phyloP scores from a whole-genome alignment of 164 flowering plant genomes.

The Nymphaea colorata region DNA sequence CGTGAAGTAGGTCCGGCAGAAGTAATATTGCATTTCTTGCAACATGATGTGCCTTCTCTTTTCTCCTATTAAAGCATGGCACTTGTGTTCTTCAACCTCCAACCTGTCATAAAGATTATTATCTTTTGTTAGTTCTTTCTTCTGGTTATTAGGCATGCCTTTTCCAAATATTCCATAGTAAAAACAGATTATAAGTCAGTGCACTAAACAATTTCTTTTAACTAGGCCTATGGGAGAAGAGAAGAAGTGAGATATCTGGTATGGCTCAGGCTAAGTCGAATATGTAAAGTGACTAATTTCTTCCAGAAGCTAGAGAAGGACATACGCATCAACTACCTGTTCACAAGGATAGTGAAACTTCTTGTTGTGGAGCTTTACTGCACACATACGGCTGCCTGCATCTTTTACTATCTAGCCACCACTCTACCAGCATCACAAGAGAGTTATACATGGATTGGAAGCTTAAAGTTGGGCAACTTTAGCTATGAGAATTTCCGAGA shows the following conservation, averaged over 20 bases:
- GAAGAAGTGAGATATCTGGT: constrained; percentile 54
- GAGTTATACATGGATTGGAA: constrained; percentile 82
- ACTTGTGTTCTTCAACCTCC: no score
- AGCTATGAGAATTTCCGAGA: constrained; percentile 57
- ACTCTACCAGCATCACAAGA: constrained; percentile 50
- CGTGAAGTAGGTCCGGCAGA: no score
- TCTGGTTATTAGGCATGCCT: no score
- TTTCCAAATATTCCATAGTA: no score
- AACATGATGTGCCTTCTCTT: no score
- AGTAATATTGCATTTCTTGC: no score
- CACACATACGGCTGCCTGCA: constrained; percentile 75
- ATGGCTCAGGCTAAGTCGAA: constrained; percentile 53
- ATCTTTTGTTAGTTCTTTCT: neutral
- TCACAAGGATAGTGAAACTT: constrained; percentile 58
- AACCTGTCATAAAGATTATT: neutral
- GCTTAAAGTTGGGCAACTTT: constrained; percentile 52
- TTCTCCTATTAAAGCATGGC: no score
- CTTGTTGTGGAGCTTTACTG: constrained; percentile 57
- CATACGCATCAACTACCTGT: constrained; percentile 54
- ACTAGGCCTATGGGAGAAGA: constrained; percentile 36
- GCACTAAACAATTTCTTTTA: no score
- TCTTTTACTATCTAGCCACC: constrained; percentile 69
- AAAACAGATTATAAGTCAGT: no score
- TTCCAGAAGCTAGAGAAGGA: constrained; percentile 57
- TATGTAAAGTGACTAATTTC: constrained; percentile 31